Evolutionary conservation across 78 protist genomes (phyloP).

Genomic region (Tieghemostelium lacteum): DNA sequence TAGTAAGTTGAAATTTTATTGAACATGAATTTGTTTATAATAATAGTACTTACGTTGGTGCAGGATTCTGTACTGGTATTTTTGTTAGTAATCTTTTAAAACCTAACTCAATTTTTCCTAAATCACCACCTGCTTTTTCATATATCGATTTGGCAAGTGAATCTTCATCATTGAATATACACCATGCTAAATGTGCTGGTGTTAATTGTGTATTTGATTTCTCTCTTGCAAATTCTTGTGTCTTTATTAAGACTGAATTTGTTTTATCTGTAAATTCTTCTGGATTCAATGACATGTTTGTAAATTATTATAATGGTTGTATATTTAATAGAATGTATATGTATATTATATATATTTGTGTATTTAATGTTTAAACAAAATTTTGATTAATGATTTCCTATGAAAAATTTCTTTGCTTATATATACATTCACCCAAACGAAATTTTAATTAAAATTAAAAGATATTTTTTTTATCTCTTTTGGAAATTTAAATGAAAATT

Average conservation of each 20-base stretch:
- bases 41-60: slow-evolving; percentile 58
- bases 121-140: slow-evolving; percentile 73
- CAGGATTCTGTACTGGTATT: slow-evolving; percentile 67
- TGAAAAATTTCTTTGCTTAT: too few relatives aligned
- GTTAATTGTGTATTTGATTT: slow-evolving; percentile 37
- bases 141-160: slow-evolving; percentile 44
- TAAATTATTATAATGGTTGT: too few relatives aligned
- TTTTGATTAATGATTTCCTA: too few relatives aligned
- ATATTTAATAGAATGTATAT: too few relatives aligned
- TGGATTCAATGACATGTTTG: slow-evolving; percentile 56
- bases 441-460: too few relatives aligned
- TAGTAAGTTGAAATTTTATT: neutral
- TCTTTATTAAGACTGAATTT: slow-evolving; percentile 34
- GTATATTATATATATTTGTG: too few relatives aligned
- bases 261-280: slow-evolving; percentile 83
- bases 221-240: slow-evolving; percentile 73
- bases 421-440: too few relatives aligned
- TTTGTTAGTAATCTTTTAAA: slow-evolving; percentile 17
- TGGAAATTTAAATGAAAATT: too few relatives aligned
- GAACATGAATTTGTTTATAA: neutral
- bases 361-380: too few relatives aligned
- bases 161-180: slow-evolving; percentile 71
- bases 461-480: too few relatives aligned
- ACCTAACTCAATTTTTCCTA: slow-evolving; percentile 53
- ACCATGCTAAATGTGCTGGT: slow-evolving; percentile 75